phyloP scores from a whole-genome alignment of 192 early-diverging fungal genomes.

The Obelidium mucronatum region DNA sequence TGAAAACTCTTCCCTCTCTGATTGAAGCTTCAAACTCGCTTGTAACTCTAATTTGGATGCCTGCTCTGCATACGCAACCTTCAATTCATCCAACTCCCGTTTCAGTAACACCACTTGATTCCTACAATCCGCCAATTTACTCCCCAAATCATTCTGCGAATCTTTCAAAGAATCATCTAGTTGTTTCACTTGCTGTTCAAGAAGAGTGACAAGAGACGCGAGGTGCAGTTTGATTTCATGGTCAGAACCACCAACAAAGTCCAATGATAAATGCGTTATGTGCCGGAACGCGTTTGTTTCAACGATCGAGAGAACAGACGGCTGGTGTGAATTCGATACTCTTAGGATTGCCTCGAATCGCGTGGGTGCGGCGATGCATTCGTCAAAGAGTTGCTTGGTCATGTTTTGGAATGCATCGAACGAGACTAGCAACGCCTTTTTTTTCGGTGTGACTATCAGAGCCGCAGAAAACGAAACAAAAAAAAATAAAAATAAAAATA shows the following conservation, averaged over 20 bases:
- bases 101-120: background rate
- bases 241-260: conserved; percentile 57
- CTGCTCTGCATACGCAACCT: conserved; percentile 42
- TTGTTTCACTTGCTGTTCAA: conserved; percentile 22
- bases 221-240: conserved; percentile 57
- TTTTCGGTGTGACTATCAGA: too few relatives aligned
- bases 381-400: conserved; percentile 57
- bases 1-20: background rate
- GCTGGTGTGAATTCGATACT: conserved; percentile 4
- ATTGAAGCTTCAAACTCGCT: background rate
- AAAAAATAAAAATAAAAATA: too few relatives aligned
- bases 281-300: conserved; percentile 66
- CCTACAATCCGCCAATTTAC: background rate
- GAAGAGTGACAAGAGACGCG: conserved; percentile 52
- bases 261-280: conserved; percentile 58
- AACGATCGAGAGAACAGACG: conserved; percentile 50
- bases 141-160: background rate
- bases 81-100: background rate
- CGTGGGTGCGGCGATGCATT: background rate
- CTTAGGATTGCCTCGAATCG: conserved; percentile 50
- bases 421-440: conserved; percentile 54
- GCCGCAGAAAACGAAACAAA: too few relatives aligned
- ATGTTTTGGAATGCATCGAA: conserved; percentile 63
- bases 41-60: conserved; percentile 35
- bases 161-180: background rate